A percentile compares a stretch with the other conserved stretches of the same genome.
Evolutionary conservation across 2,329 filamentous ascomycete species (phyloP).

Genomic region (Claviceps maximensis): DNA sequence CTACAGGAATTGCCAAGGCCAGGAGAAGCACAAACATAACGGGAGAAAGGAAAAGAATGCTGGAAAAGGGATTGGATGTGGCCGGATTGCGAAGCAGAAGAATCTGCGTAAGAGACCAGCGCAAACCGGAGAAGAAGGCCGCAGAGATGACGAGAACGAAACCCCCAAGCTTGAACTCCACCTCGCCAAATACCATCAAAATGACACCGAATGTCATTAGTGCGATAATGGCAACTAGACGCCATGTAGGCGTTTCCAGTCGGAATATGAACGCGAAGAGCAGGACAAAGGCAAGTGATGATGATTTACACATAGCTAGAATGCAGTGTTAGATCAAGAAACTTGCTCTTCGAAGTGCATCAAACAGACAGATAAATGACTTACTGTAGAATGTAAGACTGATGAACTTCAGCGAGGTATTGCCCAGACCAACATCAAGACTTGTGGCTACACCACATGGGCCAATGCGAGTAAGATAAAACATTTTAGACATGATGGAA

Average conservation of each 20-base stretch:
- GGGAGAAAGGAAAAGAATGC: conserved; percentile 93
- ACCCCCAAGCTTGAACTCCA: conserved; percentile 73
- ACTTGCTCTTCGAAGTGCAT: neutral
- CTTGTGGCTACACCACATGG: conserved; percentile 89
- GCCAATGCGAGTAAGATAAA: conserved; percentile 83
- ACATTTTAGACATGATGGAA: conserved; percentile 71
- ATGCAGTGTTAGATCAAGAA: conserved; percentile 10
- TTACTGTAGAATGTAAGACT: conserved; percentile 89
- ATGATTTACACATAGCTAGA: conserved; percentile 93
- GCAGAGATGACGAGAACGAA: conserved; percentile 89
- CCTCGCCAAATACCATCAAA: conserved; percentile 96
- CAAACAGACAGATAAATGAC: conserved; percentile 14
- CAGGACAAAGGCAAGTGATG: conserved; percentile 85
- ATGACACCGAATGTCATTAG: conserved; percentile 88
- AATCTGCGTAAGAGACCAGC: conserved; percentile 97
- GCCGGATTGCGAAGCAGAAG: conserved; percentile 86
- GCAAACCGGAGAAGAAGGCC: conserved; percentile 89
- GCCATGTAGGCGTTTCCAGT: conserved; percentile 76
- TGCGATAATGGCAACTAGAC: conserved; percentile 73
- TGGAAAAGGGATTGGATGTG: conserved; percentile 91
- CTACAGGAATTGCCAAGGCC: conserved; percentile 69
- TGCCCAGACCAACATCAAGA: conserved; percentile 89
- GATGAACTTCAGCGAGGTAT: conserved; percentile 92
- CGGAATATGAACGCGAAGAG: conserved; percentile 90
- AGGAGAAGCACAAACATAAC: conserved; percentile 86